Evolutionary conservation across 2,329 filamentous ascomycete genomes (phyloP).

Genomic region (Mariannaea sp.): DNA sequence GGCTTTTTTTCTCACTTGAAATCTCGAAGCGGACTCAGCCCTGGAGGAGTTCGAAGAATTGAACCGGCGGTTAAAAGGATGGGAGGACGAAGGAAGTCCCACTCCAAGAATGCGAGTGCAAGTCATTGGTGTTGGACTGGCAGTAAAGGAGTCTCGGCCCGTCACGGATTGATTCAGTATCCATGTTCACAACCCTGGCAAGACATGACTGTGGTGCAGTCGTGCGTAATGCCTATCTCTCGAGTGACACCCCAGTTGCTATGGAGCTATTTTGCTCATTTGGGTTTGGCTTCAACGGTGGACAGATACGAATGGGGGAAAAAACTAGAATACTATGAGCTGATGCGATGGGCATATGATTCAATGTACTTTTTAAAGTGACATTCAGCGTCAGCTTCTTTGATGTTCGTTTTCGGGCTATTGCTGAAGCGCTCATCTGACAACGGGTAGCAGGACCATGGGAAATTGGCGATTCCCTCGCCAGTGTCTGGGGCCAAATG

Average conservation of each 20-base stretch:
- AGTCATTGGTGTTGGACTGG: constrained; percentile 16
- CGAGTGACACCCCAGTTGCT: neutral
- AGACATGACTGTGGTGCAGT: too few relatives aligned
- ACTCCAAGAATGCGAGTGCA: constrained; percentile 2
- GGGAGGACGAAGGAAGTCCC: too few relatives aligned
- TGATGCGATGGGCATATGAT: constrained; percentile 6
- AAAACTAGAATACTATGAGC: constrained; percentile 7
- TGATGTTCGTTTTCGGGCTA: constrained; percentile 2
- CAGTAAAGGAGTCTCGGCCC: constrained; percentile 28
- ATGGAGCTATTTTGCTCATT: constrained; percentile 3
- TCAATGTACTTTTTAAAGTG: too few relatives aligned
- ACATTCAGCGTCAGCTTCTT: neutral
- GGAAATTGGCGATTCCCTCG: neutral
- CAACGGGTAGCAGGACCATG: neutral
- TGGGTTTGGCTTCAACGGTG: neutral
- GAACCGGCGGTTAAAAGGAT: constrained; percentile 10
- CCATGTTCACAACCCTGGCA: constrained; percentile 1
- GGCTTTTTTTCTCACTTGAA: neutral
- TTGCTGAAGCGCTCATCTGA: constrained; percentile 2
- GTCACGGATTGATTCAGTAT: constrained; percentile 29
- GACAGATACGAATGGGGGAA: neutral
- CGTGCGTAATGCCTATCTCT: neutral
- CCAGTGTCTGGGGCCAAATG: too few relatives aligned
- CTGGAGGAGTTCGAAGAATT: neutral
- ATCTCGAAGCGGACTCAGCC: constrained; percentile 15